Evolutionary conservation across 2,329 filamentous ascomycete genomes (phyloP), one percentile per base, ranked within the genome.

Genomic region (Stemphylium beticola): DNA sequence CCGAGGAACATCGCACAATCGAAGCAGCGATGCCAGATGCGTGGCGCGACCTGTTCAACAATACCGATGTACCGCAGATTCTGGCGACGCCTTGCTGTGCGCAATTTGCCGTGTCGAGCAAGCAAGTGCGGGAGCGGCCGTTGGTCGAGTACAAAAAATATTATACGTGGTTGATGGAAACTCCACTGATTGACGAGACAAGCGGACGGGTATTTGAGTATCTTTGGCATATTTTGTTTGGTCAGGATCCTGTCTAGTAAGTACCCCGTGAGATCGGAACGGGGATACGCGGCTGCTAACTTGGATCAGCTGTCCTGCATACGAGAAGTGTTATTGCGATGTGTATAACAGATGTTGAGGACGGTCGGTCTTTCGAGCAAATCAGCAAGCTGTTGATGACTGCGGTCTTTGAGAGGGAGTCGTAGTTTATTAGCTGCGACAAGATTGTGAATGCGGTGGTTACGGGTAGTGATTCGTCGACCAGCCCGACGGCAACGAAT

Each of bases 31-130:
- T 67, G 56, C 32, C 53, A 2, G 44, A 44, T 9, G 64, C 61
- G 18, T 68, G 64, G 66, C 34, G 41, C 4, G 45, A 65, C 12
- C 53, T 66, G 15, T 57, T 61, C 32, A 55, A 50, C 11, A 52
- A 57, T 2, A 51, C 39, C 4, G 36, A 62, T 37, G 58, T 61
- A 26, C 62, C 62, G 31, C 42, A 52, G 1, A 26, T 59, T 15
- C 74, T 83, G 4, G 80, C 76, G 1, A 75, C 76, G 2, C 75
- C 77, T 12, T 83, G 81, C 60, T 83, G 73, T 59, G 68, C 70
- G 10, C 68, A 76, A 34, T 76, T 76, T 53, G 74, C 74, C 4
- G 74, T 76, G 9, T 67, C 62, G n/a, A 59, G 58, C 17, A 56
- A 60, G 22, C 67, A 74, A 52, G 59, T 76, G 8, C 51, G 55